These are phyloP conservation scores for Colletotrichum cereale DNA, from an alignment of 2,329 filamentous ascomycete genomes.

Conservation along the genomic window DNA sequence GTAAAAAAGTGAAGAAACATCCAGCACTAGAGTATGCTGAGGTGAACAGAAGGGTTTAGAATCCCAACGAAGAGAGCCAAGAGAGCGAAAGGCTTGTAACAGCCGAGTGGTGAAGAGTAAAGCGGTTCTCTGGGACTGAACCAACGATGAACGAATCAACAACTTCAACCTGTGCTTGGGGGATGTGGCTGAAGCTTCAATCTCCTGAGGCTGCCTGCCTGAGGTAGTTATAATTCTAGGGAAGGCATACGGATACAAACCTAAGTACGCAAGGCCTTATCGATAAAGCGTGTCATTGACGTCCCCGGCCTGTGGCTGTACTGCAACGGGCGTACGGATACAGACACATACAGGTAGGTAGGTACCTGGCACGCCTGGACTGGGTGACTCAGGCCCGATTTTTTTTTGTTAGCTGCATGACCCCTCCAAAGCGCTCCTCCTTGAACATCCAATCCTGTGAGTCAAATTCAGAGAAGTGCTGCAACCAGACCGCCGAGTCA, in stretches of 20 bases:
- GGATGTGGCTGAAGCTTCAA: constrained; percentile 12
- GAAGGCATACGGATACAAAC: not conserved
- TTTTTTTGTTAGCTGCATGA: constrained; percentile 30
- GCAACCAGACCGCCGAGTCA: constrained; percentile 40
- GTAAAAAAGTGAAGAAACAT: not conserved
- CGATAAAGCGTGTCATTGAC: constrained; percentile 13
- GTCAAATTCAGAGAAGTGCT: constrained; percentile 36
- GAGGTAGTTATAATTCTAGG: not conserved
- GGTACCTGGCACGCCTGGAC: not conserved
- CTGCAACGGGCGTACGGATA: no score
- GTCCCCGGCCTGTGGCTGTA: constrained; percentile 3
- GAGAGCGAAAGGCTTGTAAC: not conserved
- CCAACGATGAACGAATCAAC: not conserved
- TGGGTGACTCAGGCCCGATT: constrained; percentile 34
- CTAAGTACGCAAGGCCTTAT: not conserved
- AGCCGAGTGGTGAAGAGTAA: not conserved
- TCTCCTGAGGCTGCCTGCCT: not conserved
- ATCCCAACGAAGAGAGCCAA: not conserved
- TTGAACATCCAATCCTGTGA: constrained; percentile 37
- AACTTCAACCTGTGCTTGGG: not conserved
- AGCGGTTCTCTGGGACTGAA: not conserved
- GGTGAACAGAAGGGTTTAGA: not conserved
- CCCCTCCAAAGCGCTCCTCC: constrained; percentile 32
- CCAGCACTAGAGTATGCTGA: not conserved
- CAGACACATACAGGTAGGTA: not conserved